A percentile compares a stretch with the other conserved stretches of the same genome.
Conservation (phyloP, 768 basidiomycete species). For the Lactarius akahatsu region DNA sequence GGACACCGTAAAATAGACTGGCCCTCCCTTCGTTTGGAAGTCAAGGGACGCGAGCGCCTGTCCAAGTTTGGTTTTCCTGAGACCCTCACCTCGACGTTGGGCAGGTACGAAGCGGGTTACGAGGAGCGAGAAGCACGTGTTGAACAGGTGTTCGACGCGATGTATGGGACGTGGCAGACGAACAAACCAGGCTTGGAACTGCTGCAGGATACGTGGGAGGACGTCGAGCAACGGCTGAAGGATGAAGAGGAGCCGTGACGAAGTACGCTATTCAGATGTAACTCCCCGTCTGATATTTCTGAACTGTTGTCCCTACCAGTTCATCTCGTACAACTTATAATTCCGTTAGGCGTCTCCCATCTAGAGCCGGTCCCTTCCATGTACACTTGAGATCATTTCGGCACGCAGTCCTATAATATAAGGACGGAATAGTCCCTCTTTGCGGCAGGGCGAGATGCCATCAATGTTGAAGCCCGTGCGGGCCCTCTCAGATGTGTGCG, state of each 20-base stretch:
- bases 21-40: slow-evolving; percentile 27
- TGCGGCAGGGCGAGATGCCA: background rate
- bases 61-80: slow-evolving; percentile 25
- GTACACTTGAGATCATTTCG: background rate
- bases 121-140: slow-evolving; percentile 17
- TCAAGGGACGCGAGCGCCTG: slow-evolving; percentile 22
- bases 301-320: background rate
- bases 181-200: slow-evolving; percentile 25
- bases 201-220: slow-evolving; percentile 28
- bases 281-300: background rate
- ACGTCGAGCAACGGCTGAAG: slow-evolving; percentile 23
- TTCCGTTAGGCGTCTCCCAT: background rate
- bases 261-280: slow-evolving; percentile 1
- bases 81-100: slow-evolving; percentile 10
- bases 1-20: slow-evolving; percentile 27
- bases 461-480: background rate
- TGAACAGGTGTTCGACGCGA: slow-evolving; percentile 25
- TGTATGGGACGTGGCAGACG: slow-evolving; percentile 28
- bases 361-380: background rate
- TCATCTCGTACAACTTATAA: background rate
- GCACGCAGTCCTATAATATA: background rate
- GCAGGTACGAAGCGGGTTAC: slow-evolving; percentile 1
- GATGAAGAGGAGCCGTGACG: slow-evolving; percentile 17
- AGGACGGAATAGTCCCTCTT: background rate
- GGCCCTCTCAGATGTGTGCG: background rate